Conservation (phyloP, 2,329 filamentous ascomycete species). For the Exophiala spinifera region DNA sequence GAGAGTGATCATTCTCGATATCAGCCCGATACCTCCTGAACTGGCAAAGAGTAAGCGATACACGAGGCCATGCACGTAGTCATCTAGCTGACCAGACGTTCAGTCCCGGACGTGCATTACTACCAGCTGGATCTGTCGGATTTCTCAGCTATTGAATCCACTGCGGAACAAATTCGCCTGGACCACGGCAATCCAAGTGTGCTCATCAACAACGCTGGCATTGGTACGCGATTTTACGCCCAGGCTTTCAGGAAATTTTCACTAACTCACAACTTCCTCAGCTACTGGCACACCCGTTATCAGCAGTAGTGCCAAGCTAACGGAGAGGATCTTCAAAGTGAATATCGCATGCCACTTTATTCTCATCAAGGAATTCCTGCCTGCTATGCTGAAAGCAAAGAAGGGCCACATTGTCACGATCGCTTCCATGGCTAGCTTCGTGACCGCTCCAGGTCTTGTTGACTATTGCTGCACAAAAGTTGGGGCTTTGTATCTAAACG, state of each 20-base stretch:
- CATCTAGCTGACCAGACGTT: not conserved
- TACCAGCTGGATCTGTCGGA: slow-evolving; percentile 69
- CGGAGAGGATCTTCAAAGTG: slow-evolving; percentile 67
- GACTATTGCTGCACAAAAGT: slow-evolving; percentile 68
- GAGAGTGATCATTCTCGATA: slow-evolving; percentile 69
- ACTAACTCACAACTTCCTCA: not conserved
- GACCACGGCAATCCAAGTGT: slow-evolving; percentile 64
- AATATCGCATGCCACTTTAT: slow-evolving; percentile 68
- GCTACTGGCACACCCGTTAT: slow-evolving; percentile 57
- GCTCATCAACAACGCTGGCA: slow-evolving; percentile 70
- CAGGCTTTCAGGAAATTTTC: not conserved
- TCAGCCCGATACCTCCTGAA: slow-evolving; percentile 39
- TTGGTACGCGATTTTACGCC: slow-evolving; percentile 42
- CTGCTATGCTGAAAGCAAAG: slow-evolving; percentile 59
- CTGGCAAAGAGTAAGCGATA: slow-evolving; percentile 19
- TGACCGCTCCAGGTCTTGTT: slow-evolving; percentile 60
- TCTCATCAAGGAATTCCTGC: slow-evolving; percentile 65
- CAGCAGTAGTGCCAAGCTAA: slow-evolving; percentile 54
- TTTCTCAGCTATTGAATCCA: slow-evolving; percentile 48
- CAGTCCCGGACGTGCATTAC: slow-evolving; percentile 54
- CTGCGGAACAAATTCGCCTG: slow-evolving; percentile 45
- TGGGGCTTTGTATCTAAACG: slow-evolving; percentile 64
- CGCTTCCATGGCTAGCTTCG: slow-evolving; percentile 61
- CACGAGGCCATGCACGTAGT: not conserved
- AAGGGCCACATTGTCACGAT: slow-evolving; percentile 73